Evolutionary conservation across 2,329 filamentous ascomycete genomes (phyloP).

Genomic region (Verticillium longisporum): DNA sequence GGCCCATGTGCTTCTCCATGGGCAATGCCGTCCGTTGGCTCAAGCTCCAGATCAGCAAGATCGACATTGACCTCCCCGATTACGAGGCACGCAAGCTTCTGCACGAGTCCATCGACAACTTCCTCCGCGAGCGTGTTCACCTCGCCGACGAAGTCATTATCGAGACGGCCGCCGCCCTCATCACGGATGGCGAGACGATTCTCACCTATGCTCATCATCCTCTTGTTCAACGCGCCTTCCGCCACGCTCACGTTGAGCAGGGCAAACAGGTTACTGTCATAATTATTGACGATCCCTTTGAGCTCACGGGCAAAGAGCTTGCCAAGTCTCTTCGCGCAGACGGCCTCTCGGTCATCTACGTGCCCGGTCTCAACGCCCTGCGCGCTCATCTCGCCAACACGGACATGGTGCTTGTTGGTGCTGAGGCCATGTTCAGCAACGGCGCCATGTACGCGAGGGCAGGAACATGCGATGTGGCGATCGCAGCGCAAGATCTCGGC

Average conservation of each 20-base stretch:
- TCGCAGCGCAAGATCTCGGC: conserved; percentile 68
- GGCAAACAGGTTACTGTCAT: conserved; percentile 78
- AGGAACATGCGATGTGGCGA: conserved; percentile 80
- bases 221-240: conserved; percentile 76
- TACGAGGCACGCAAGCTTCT: conserved; percentile 73
- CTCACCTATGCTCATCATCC: conserved; percentile 82
- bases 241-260: conserved; percentile 55
- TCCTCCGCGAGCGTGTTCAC: conserved; percentile 84
- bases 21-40: conserved; percentile 94
- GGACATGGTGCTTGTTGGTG: conserved; percentile 78
- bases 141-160: conserved; percentile 84
- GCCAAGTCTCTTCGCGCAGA: conserved; percentile 58
- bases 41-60: conserved; percentile 84
- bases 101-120: conserved; percentile 75
- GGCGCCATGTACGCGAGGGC: conserved; percentile 82
- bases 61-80: conserved; percentile 81
- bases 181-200: conserved; percentile 73
- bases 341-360: conserved; percentile 75
- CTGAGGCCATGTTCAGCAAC: conserved; percentile 93
- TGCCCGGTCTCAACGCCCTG: conserved; percentile 67
- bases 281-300: conserved; percentile 65
- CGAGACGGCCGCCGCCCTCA: conserved; percentile 65
- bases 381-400: conserved; percentile 61
- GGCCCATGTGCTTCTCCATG: conserved; percentile 95
- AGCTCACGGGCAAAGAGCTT: conserved; percentile 47